Evolutionary conservation across 305 asterid species (phyloP), one percentile per base, ranked within the genome.

Genomic region (Ajuga reptans): DNA sequence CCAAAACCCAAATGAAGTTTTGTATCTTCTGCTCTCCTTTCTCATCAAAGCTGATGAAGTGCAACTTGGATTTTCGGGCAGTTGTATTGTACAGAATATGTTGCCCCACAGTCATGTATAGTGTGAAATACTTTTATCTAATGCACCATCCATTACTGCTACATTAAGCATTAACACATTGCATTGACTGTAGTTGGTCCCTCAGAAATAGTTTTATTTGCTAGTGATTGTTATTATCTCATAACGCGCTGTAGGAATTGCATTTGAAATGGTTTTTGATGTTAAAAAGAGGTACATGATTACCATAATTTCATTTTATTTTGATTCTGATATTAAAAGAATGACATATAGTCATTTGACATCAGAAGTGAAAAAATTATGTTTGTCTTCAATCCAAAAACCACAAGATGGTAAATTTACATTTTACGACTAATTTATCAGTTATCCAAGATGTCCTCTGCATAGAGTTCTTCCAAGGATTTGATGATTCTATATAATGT

Each of bases 191-290:
- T 16, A 47, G 63, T 46, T 47, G 24, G 39, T 49, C 41, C 61
- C 50, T 51, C 2, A 55, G 34, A 41, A 43, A n/a, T 53, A 64
- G 14, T 64, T 43, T 53, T 17, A 49, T 49, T 52, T 50, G 42
- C 9, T 4, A 61, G 55, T 12, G 57, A 37, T 14, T 46, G 54
- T 34, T 17, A 4, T 31, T 45, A 51, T 29, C 45, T 63, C 17
- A 42, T 34, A 9, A 5, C 1, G 9, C 6, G 16, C 51, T 36
- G 36, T 55, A 10, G 42, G 45, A 59, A 11, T 29, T 70, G 69
- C 49, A 60, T 50, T 43, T 51, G 42, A 47, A 36, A 71, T 66
- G 64, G 34, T 49, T 46, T 45, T 60, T 72, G 56, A 43, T 62
- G 73, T 64, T 70, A 16, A 69, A 54, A 52, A 14, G 36, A 56